Evolutionary conservation across 305 asterid species (phyloP), one percentile per base, ranked within the genome.

Genomic region (Fraxinus ornus): DNA sequence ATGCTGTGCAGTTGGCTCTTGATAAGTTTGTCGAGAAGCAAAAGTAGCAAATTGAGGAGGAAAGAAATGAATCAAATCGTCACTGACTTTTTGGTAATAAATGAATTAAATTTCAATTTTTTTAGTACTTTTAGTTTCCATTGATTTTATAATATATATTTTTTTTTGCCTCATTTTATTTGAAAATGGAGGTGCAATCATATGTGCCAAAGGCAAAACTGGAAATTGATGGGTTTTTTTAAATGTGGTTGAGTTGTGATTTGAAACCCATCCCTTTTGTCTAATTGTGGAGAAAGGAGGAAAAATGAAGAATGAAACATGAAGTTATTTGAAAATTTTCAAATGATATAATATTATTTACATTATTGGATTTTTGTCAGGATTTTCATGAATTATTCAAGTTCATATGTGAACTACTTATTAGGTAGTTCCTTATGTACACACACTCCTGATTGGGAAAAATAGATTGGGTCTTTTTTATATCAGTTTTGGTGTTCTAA

Each of bases 11-110:
- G 76, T 79, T 90, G 17, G 96, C 99, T 24, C 77, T 95, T 78
- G 98, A 94, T 81, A 95, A 92, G 90, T 93, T 95, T 73, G 97
- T 91, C 64, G 98, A 94, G 92, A 94, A 93, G 89, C 98, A 93
- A 85, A 95, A 88, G 89, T 91, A 90, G 85, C 91, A 93, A 81
- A 57, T 95, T 77, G 91, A 90, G 68, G 90, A 89, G 85, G 97
- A 92, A 73, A 88, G 81, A 37, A 83, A 79, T 39, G 92, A 88
- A 84, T 85, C 81, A 10, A 82, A 84, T 66, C 86, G 90, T 75
- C 79, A 82, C 22, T 90, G 87, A 87, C 17, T 72, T 80, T 19
- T 5, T 26, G 86, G 90, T 86, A 79, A 84, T 83, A 26, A 24
- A 66, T 66, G 71, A 21, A 22, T 60, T 60, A 60, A 60, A 21